phyloP scores from a whole-genome alignment of 345 rosid species.

The Aquilaria yunnanensis region DNA sequence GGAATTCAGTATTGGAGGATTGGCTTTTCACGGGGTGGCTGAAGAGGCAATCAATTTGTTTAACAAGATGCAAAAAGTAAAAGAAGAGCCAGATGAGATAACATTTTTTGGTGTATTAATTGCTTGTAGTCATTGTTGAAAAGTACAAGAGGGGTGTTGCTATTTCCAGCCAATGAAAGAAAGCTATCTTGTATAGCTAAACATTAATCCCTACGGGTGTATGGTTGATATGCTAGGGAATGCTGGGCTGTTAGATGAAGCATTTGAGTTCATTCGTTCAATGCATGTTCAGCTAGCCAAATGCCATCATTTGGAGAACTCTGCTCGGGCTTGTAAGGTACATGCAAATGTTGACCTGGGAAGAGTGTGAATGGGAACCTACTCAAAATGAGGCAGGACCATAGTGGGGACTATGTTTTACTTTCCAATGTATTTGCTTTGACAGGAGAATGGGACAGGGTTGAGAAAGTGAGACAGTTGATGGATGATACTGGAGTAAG shows the following conservation, averaged over 20 bases:
- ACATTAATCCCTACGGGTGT: conserved; percentile 62
- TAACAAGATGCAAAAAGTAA: conserved; percentile 42
- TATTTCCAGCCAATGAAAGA: conserved; percentile 52
- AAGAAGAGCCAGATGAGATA: conserved; percentile 50
- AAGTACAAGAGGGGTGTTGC: conserved; percentile 44
- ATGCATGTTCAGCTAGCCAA: conserved; percentile 48
- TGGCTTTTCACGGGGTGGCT: conserved; percentile 58
- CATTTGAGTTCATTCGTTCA: conserved; percentile 42
- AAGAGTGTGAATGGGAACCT: conserved; percentile 45
- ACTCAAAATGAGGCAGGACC: conserved; percentile 34
- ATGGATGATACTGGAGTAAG: conserved; percentile 11
- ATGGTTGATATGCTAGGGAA: conserved; percentile 67
- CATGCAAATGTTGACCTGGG: conserved; percentile 54
- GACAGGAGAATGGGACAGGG: too few species aligned
- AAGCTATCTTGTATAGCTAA: conserved; percentile 40
- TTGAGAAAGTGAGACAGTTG: too few species aligned
- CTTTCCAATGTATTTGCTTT: too few species aligned
- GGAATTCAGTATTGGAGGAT: conserved; percentile 62
- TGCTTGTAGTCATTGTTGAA: conserved; percentile 65
- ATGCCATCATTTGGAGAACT: conserved; percentile 13
- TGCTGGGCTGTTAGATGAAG: conserved; percentile 55
- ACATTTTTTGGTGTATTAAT: conserved; percentile 58
- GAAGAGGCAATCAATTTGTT: conserved; percentile 42
- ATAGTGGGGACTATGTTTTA: conserved; percentile 48
- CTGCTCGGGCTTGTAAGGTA: conserved; percentile 59